Evolutionary conservation across 208 protist genomes (phyloP), one percentile per base, ranked within the genome.

Genomic region (Crithidia sp.): DNA sequence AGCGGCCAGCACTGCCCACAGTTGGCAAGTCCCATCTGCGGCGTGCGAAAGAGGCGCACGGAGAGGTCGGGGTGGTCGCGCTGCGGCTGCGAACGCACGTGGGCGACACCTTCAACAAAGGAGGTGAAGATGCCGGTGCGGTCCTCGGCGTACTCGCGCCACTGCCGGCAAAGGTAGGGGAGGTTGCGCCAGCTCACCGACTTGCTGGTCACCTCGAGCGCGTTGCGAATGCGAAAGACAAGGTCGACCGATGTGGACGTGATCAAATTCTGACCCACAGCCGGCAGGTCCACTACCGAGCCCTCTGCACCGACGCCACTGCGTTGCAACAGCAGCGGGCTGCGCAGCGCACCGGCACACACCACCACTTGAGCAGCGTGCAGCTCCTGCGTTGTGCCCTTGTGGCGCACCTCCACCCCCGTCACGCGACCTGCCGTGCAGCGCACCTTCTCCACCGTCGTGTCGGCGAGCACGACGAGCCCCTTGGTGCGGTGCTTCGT

Each of bases 71-170:
- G 52, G 45, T 62, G 19, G 3, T 45, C 76, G 13, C 45, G 60
- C 14, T 67, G 64, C 12, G 76, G 79, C 5, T 63, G 67, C 41
- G 82, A 90, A 19, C 82, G 86, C 54, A 95, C 84, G 64, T 89
- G 87, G 17, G 86, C 83, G 52, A 71, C 82, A 10, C 74, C 87
- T 62, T 95, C 90, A 12, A 77, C 50, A 41, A 89, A 82, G 3
- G 86, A 81, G 13, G 83, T 78, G 67, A 93, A 93, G 14, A 86
- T 77, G 49, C 90, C 90, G 5, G 72, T 82, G 50, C 76, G 63
- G 17, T 89, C 83, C 77, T 90, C 86, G n/a, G 41, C 73, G 79
- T 91, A 93, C 76, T 95, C 90, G 17, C 81, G 71, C 88, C 88
- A 93, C 71, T 93, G 85, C 43, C 52, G 65, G 47, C 55, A 77